These are phyloP conservation scores for Geum urbanum DNA, from an alignment of 306 rosid genomes.

Conservation along the genomic window DNA sequence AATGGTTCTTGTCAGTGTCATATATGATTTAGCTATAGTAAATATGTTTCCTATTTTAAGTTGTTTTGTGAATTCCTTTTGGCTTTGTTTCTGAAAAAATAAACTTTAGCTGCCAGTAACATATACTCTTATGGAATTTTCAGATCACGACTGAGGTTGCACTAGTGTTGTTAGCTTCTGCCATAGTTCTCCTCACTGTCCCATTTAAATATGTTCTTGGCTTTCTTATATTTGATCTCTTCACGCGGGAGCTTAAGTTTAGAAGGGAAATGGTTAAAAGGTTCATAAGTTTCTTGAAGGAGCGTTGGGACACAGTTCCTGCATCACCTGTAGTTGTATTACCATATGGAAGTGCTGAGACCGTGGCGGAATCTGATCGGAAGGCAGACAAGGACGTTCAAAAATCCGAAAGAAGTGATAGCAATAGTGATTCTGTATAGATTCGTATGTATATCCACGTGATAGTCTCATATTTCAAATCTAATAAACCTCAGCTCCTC, in stretches of 20 bases:
- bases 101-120: background rate
- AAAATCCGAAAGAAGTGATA: slow-evolving; percentile 43
- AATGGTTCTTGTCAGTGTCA: background rate
- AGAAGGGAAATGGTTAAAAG: slow-evolving; percentile 70
- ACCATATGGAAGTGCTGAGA: slow-evolving; percentile 57
- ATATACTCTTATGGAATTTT: slow-evolving; percentile 17
- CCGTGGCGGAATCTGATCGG: slow-evolving; percentile 33
- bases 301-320: slow-evolving; percentile 88
- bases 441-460: background rate
- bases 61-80: background rate
- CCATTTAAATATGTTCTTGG: slow-evolving; percentile 80
- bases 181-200: slow-evolving; percentile 52
- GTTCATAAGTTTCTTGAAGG: slow-evolving; percentile 56
- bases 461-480: background rate
- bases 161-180: slow-evolving; percentile 53
- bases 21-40: background rate
- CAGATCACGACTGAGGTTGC: slow-evolving; percentile 95
- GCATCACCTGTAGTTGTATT: slow-evolving; percentile 84
- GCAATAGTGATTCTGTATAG: slow-evolving; percentile 20
- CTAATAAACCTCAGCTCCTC: too few species aligned
- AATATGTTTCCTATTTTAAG: background rate
- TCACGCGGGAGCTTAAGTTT: slow-evolving; percentile 80
- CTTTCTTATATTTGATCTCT: slow-evolving; percentile 66
- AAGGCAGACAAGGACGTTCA: slow-evolving; percentile 39
- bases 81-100: background rate